phyloP scores from a whole-genome alignment of 805 yeast species.

The Teunomyces kruisii region DNA sequence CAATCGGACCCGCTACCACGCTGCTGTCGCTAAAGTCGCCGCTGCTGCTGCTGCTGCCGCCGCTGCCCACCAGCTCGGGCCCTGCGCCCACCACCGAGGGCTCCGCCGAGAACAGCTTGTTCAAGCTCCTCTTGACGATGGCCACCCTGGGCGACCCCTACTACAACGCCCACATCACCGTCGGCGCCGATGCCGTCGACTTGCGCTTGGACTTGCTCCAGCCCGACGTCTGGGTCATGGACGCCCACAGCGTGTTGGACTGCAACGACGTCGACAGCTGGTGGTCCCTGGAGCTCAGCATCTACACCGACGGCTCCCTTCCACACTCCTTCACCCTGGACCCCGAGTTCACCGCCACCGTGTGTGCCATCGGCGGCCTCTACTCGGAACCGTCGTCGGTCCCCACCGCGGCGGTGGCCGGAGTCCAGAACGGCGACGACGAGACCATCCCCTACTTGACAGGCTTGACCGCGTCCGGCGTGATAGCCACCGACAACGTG shows the following conservation, averaged over 20 bases:
- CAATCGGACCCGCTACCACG: no score
- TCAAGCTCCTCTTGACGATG: slow-evolving; percentile 11
- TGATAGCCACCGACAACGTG: slow-evolving; percentile 23
- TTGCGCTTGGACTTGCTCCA: slow-evolving; percentile 34
- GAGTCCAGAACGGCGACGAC: slow-evolving; percentile 15
- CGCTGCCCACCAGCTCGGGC: not conserved
- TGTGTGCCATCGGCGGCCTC: slow-evolving; percentile 31
- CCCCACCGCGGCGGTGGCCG: slow-evolving; percentile 10
- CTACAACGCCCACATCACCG: slow-evolving; percentile 15
- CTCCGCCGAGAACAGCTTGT: not conserved
- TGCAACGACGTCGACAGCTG: slow-evolving; percentile 23
- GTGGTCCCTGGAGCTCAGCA: slow-evolving; percentile 12
- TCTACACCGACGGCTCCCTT: slow-evolving; percentile 3
- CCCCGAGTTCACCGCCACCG: slow-evolving; percentile 19
- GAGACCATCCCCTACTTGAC: slow-evolving; percentile 29
- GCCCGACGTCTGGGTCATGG: slow-evolving; percentile 40
- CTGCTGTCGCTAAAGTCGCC: no score
- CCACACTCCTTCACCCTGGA: slow-evolving; percentile 18
- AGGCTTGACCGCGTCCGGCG: slow-evolving; percentile 27
- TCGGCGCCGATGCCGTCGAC: slow-evolving; percentile 13
- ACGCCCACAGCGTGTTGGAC: slow-evolving; percentile 21
- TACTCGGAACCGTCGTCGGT: slow-evolving; percentile 10
- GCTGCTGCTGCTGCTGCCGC: not conserved
- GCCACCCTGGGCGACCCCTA: slow-evolving; percentile 12
- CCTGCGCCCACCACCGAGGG: not conserved